Conservation (phyloP, 2,329 filamentous ascomycete genomes). For the Xylaria multiplex region DNA sequence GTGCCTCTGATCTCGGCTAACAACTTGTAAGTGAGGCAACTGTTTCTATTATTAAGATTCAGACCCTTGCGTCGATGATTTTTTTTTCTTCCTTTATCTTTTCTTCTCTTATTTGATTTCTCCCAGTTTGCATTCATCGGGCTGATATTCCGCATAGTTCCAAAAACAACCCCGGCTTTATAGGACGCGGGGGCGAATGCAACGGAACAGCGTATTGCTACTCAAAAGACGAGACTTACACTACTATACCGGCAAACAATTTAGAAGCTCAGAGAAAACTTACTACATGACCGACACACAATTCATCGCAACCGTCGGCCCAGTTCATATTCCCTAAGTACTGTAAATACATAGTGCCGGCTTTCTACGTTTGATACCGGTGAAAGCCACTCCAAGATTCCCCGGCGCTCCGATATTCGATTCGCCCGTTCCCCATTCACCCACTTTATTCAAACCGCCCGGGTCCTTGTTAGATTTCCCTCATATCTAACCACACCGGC, state of each 20-base stretch:
- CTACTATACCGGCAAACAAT: neutral
- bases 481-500: conserved; percentile 23
- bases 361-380: conserved; percentile 1
- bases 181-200: conserved; percentile 11
- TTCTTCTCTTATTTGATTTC: conserved; percentile 3
- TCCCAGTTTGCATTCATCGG: conserved; percentile 10
- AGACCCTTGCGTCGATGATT: conserved; percentile 21
- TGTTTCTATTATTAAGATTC: conserved; percentile 34
- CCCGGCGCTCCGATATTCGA: conserved; percentile 30
- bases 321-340: neutral
- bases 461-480: conserved; percentile 24
- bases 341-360: neutral
- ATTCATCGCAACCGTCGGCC: neutral
- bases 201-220: neutral
- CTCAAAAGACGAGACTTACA: neutral
- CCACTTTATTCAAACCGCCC: conserved; percentile 31
- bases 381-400: conserved; percentile 27
- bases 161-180: conserved; percentile 13
- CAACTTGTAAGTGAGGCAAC: conserved; percentile 22
- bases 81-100: conserved; percentile 2
- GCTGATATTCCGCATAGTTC: conserved; percentile 13
- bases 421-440: conserved; percentile 19
- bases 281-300: neutral
- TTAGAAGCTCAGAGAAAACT: neutral
- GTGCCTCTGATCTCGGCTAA: conserved; percentile 30